Percentiles rank a stretch among this genome's conserved stretches.
phyloP scores from a whole-genome alignment of 441 rosid genomes.

The Kokia cookei region DNA sequence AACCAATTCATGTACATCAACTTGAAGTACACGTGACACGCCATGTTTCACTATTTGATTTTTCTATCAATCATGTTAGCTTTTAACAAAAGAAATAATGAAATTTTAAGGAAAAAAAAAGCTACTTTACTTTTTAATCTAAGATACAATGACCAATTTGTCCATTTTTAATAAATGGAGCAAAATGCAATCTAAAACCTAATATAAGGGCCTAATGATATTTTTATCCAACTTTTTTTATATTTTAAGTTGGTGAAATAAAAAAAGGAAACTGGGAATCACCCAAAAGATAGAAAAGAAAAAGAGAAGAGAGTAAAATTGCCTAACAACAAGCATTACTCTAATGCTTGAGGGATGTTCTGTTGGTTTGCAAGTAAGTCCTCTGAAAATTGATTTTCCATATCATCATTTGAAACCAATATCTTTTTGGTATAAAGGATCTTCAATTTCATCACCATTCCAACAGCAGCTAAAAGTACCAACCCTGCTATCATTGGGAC shows the following conservation, averaged over 20 bases:
- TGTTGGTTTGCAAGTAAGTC: neutral
- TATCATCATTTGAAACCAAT: neutral
- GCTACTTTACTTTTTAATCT: no score
- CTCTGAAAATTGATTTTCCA: constrained; percentile 6
- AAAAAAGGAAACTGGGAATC: neutral
- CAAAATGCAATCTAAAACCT: no score
- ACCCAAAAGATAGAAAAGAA: neutral
- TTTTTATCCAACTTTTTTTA: no score
- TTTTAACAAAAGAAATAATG: no score
- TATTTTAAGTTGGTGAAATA: neutral
- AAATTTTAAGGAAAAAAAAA: no score
- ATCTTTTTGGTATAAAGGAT: constrained; percentile 8
- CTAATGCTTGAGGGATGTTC: neutral
- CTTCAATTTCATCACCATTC: constrained; percentile 8
- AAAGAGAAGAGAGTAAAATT: neutral
- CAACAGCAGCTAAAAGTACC: constrained; percentile 8
- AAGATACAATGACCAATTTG: no score
- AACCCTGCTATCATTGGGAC: constrained; percentile 4
- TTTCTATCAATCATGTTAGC: no score
- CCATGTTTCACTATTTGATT: no score
- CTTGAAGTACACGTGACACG: no score
- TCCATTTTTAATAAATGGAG: no score
- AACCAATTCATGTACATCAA: no score
- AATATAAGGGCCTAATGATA: no score
- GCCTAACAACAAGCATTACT: neutral